Percentiles rank a stretch among this genome's conserved stretches.
phyloP scores from a whole-genome alignment of 176 grass and related monocot genomes.

The Phoenix roebelenii region DNA sequence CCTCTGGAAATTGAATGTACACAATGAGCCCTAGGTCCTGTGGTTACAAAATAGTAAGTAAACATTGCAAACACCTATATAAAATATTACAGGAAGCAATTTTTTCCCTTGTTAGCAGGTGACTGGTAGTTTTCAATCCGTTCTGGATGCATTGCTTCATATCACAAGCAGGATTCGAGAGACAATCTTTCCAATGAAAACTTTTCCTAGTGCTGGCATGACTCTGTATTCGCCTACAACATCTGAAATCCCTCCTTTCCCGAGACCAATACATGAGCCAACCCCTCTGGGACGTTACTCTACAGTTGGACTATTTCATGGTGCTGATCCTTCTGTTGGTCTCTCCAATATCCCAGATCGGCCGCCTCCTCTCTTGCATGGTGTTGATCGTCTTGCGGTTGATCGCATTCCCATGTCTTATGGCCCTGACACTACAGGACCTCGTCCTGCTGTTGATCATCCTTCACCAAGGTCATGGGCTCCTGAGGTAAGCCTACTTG shows the following conservation, averaged over 20 bases:
- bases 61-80: conserved; percentile 5
- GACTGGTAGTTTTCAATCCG: conserved; percentile 54
- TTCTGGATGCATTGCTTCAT: conserved; percentile 56
- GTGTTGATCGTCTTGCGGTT: conserved; percentile 31
- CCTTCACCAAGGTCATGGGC: conserved; percentile 40
- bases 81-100: conserved; percentile 4
- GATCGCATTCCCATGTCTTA: conserved; percentile 37
- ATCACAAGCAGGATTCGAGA: conserved; percentile 65
- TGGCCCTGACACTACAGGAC: conserved; percentile 37
- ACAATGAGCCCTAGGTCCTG: no score
- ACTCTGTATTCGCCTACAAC: conserved; percentile 34
- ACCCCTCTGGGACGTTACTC: conserved; percentile 21
- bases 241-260: conserved; percentile 22
- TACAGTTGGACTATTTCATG: conserved; percentile 30
- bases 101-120: conserved; percentile 33
- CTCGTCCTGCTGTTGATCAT: conserved; percentile 37
- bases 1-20: no score
- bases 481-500: conserved; percentile 43
- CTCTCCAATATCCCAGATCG: conserved; percentile 27
- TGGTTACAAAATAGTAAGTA: conserved; percentile 3
- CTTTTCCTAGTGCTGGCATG: conserved; percentile 36
- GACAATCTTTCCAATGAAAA: conserved; percentile 33
- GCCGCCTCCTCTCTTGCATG: conserved; percentile 26
- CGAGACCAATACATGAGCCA: conserved; percentile 49
- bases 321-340: conserved; percentile 40